Base-by-base conservation (phyloP, 2,329 filamentous ascomycete genomes). In the Penicillium sclerotiorum region DNA sequence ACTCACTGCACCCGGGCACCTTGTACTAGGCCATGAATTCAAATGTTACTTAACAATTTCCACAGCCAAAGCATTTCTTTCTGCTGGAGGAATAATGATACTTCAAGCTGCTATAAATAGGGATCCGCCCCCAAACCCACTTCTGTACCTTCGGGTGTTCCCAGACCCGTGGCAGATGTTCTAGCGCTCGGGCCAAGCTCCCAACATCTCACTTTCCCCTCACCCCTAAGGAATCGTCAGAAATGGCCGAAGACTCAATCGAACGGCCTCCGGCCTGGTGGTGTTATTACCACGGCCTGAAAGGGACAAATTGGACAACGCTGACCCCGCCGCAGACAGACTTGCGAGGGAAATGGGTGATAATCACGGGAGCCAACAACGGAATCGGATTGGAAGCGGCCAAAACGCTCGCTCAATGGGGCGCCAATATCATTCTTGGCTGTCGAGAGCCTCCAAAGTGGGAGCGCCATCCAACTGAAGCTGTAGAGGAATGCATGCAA, bases 301-400 rank as follows among this genome's bases (percentile, higher is more conserved):
- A 37, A 27, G 42, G 42, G 8, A 7, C 3, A 8, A 27, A 45
- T 12, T 11, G n/a, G 13, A 45, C 17, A 18, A 45, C 42, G 2
- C 12, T 43, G 5, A 43, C 25, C 12, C 27, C 33, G 4, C 47
- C 47, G 8, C 41, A 25, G 6, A 15, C 27, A 20, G 44, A 51
- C 35, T 21, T 51, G 20, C 33, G 32, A 1, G 49, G 44, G 1
- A 51, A 51, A 40, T 51, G 49, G 49, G 38, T 49, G 23, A 52
- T 52, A 17, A 45, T 52, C 18, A 48, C 45, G 9, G 49, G 49
- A 7, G 30, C 40, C 4, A 48, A 48, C 20, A 52, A 41, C 17
- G 49, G 49, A 4, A 52, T 51, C 9, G 49, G 49, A 3, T 44
- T 47, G 8, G 49, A 51, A 33, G 39, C 49, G 5, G 44, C 49